phyloP scores from a whole-genome alignment of 306 rosid species.

The Dicorynia guianensis region DNA sequence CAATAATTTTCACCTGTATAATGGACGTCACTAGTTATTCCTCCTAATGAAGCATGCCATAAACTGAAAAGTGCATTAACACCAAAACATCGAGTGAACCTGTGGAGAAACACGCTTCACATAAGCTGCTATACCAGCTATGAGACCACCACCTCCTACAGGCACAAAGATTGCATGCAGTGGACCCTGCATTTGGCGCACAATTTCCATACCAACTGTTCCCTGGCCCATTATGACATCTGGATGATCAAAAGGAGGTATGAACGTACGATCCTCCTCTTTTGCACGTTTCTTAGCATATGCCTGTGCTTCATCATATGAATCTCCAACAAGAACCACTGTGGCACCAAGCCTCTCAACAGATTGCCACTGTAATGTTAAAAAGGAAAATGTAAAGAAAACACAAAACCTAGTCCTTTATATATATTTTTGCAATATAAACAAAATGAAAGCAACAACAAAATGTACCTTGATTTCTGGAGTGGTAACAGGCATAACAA shows the following conservation, averaged over 20 bases:
- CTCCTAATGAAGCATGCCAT: constrained; percentile 4
- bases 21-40: constrained; percentile 22
- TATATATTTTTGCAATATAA: not conserved
- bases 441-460: constrained; percentile 1
- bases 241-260: constrained; percentile 97
- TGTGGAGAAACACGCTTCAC: constrained; percentile 91
- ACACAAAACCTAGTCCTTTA: constrained; percentile 8
- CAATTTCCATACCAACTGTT: constrained; percentile 93
- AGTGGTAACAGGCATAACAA: constrained; percentile 91
- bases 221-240: constrained; percentile 97
- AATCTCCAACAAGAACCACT: constrained; percentile 87
- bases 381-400: constrained; percentile 12
- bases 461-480: constrained; percentile 86
- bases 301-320: constrained; percentile 93
- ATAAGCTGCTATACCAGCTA: constrained; percentile 97
- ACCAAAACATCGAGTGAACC: constrained; percentile 53
- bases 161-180: constrained; percentile 95
- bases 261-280: constrained; percentile 77
- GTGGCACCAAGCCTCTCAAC: constrained; percentile 86
- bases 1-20: constrained; percentile 86
- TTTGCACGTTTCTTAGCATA: constrained; percentile 76
- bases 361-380: constrained; percentile 73
- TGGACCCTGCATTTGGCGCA: constrained; percentile 72
- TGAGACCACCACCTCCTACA: constrained; percentile 98
- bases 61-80: not conserved